Base-by-base conservation (phyloP, 1,284 basidiomycete genomes). In the Ustilago sp. region DNA sequence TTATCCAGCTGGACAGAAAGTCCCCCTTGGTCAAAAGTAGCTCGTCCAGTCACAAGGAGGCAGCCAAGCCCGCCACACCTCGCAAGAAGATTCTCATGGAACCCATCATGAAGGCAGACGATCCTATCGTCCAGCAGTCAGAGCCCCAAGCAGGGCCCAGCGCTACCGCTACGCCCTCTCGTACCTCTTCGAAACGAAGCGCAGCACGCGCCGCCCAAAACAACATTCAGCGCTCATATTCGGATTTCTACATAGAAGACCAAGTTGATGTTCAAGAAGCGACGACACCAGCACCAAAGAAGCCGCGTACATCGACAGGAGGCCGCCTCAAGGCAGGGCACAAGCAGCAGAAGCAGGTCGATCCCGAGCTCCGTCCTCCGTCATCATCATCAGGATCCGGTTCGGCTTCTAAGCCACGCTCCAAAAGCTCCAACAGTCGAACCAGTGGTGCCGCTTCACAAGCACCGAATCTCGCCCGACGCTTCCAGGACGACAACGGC, bases 131-230 rank as follows among this genome's bases (percentile, higher is more conserved):
- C 43, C 34, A 45, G 32, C 11, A 12, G 6, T 2, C 45, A 8
- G 12, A 36, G 15, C 11, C 32, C 15, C n/a, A 59, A 12, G 31
- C 38, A 41, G 15, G 35, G 15, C 28, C 45, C 12, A 23, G n/a
- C 31, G n/a, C 54, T 15, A 13, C 48, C 13, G 23, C 23, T 3
- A 32, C 64, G 39, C 47, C 47, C 4, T 15, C 62, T 4, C 56
- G 64, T 35, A 41, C 45, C 47, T 47, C 59, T 7, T 66, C 63
- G 6, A 72, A 72, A 32, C 65, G 70, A 15, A 67, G 58, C 19
- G 70, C 70, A 28, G 64, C 70, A 12, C 56, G 56, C 23, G 70
- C 64, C 4, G 70, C 70, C 17, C 60, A 72, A 38, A 59, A 54
- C 35, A 67, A 19, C 48, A 72, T 72, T 7, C 59, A 67, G 17